These are phyloP conservation scores for Mollisiaceae sp. DNA, from an alignment of 2,329 filamentous ascomycete genomes.

Conservation along the genomic window DNA sequence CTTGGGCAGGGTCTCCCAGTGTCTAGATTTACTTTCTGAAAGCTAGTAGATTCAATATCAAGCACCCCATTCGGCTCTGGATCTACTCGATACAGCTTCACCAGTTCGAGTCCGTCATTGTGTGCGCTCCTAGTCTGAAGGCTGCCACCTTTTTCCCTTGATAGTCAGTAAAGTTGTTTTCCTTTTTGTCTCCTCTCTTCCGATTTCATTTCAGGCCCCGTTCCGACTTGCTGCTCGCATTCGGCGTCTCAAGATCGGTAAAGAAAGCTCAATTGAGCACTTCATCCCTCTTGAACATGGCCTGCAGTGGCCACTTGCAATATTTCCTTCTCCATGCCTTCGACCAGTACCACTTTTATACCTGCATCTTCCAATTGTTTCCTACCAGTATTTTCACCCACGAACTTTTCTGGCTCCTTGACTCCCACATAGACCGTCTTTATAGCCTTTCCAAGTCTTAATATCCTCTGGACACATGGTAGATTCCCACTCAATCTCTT, in stretches of 20 bases:
- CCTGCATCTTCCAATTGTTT: conserved; percentile 72
- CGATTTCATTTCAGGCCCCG: neutral
- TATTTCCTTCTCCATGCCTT: conserved; percentile 81
- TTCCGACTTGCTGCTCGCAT: neutral
- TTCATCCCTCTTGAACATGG: conserved; percentile 52
- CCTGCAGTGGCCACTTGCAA: conserved; percentile 82
- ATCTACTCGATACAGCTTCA: neutral
- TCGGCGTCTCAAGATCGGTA: neutral
- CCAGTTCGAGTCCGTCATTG: neutral
- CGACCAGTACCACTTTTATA: conserved; percentile 73
- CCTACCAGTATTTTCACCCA: conserved; percentile 79
- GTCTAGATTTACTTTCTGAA: too few species aligned
- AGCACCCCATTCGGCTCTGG: neutral
- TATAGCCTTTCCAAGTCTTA: conserved; percentile 61
- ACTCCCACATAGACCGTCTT: conserved; percentile 86
- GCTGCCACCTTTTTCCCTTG: too few species aligned
- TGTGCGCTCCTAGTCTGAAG: neutral
- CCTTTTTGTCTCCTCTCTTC: neutral
- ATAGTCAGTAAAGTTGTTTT: neutral
- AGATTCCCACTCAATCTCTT: conserved; percentile 75
- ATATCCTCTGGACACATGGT: conserved; percentile 80
- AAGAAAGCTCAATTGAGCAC: neutral
- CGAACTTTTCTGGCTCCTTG: conserved; percentile 88
- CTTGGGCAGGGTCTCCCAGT: too few species aligned
- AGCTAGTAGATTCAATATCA: too few species aligned